Percentiles rank a stretch among this genome's conserved stretches.
Evolutionary conservation across 441 rosid species (phyloP).

Genomic region (Erodium texanum): DNA sequence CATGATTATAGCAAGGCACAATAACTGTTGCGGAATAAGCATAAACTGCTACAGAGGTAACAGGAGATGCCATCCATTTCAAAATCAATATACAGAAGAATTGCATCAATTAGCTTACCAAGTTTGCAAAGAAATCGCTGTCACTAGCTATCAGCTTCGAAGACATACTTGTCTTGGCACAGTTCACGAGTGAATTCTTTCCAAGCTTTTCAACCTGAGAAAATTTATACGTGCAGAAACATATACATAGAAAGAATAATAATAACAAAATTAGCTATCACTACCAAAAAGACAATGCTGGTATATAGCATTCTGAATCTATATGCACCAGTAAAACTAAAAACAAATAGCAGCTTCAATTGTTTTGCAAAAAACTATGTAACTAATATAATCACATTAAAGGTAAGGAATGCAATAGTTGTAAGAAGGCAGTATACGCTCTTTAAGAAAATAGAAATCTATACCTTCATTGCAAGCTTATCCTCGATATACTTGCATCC

Average conservation of each 20-base stretch:
- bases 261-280: neutral
- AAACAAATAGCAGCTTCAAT: too few relatives aligned
- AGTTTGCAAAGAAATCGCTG: slow-evolving; percentile 85
- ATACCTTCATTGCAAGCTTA: slow-evolving; percentile 76
- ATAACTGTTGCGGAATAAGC: too few relatives aligned
- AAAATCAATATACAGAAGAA: neutral
- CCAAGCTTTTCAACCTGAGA: slow-evolving; percentile 91
- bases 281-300: neutral
- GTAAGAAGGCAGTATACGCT: neutral
- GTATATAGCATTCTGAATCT: too few relatives aligned
- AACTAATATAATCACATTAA: neutral
- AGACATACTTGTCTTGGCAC: slow-evolving; percentile 99
- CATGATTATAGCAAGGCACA: neutral
- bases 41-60: too few relatives aligned
- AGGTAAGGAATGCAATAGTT: neutral
- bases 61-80: neutral
- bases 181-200: slow-evolving; percentile 74
- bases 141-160: slow-evolving; percentile 88
- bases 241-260: slow-evolving; percentile 1
- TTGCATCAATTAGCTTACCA: slow-evolving; percentile 41
- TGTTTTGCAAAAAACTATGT: neutral
- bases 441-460: slow-evolving; percentile 12
- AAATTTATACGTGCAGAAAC: neutral
- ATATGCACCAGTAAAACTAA: too few relatives aligned
- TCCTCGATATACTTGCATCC: slow-evolving; percentile 91